A percentile compares a stretch with the other conserved stretches of the same genome.
phyloP scores from a whole-genome alignment of 257 asterid species.

The Solanum sejunctum region DNA sequence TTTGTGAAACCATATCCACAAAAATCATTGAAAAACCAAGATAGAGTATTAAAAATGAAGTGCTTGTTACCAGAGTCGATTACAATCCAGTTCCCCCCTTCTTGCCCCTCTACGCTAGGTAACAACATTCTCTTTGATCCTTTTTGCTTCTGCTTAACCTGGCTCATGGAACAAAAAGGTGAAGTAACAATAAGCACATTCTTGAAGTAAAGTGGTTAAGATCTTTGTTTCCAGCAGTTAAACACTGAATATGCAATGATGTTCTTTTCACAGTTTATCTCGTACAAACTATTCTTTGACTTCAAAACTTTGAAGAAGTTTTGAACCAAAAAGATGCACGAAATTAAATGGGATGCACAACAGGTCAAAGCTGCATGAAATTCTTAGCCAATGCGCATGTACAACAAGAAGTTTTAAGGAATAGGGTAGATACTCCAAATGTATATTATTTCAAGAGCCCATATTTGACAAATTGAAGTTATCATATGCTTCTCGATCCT shows the following conservation, averaged over 20 bases:
- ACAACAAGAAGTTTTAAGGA: not conserved
- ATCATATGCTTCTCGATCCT: not conserved
- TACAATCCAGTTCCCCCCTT: conserved; percentile 90
- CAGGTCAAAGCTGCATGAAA: not conserved
- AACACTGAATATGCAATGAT: not conserved
- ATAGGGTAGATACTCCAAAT: not conserved
- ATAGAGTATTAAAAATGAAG: not conserved
- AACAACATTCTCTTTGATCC: conserved; percentile 78
- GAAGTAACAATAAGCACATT: not conserved
- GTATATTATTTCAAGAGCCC: not conserved
- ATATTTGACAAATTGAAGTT: not conserved
- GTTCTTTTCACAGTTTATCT: not conserved
- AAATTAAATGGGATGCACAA: not conserved
- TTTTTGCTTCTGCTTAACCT: conserved; percentile 93
- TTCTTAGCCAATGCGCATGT: not conserved
- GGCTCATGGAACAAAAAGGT: conserved; percentile 17
- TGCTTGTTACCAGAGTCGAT: conserved; percentile 62
- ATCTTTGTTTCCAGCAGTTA: not conserved
- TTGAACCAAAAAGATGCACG: not conserved
- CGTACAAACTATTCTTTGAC: not conserved
- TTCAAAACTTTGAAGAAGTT: not conserved
- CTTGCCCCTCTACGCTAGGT: conserved; percentile 90
- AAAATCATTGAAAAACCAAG: not conserved
- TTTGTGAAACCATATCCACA: not conserved
- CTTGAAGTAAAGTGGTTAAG: not conserved